Evolutionary conservation across 1,139 yeast species (phyloP).

Genomic region (Candida tropicalis): DNA sequence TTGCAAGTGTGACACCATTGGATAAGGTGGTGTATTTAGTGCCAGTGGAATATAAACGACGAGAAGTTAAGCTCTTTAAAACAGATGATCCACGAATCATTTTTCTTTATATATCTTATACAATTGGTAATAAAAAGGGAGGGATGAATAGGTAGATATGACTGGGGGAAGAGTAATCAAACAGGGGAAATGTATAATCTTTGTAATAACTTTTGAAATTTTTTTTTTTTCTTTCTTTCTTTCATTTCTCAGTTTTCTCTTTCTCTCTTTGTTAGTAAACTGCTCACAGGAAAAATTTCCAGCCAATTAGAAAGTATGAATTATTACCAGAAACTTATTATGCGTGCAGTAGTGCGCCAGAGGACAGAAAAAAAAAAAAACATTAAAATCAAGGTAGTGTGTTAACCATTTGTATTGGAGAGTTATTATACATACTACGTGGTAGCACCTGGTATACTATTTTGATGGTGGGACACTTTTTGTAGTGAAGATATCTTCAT

Average conservation of each 20-base stretch:
- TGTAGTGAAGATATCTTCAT: conserved; percentile 15
- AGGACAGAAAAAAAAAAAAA: background rate
- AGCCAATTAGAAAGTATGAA: conserved; percentile 7
- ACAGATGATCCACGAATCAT: conserved; percentile 45
- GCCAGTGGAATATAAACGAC: conserved; percentile 62
- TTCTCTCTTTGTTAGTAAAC: background rate
- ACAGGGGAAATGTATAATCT: background rate
- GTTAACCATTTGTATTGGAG: background rate
- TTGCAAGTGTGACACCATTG: conserved; percentile 73
- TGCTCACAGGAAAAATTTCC: background rate
- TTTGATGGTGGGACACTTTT: background rate
- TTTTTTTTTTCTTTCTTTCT: conserved; percentile 4
- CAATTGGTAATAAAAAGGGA: background rate
- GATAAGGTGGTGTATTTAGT: conserved; percentile 71
- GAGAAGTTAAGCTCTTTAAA: conserved; percentile 39
- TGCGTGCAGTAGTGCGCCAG: background rate
- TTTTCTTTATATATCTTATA: background rate
- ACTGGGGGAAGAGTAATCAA: background rate
- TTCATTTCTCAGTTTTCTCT: background rate
- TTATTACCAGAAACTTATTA: background rate
- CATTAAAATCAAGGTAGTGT: background rate
- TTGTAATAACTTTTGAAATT: background rate
- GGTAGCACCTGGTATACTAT: background rate
- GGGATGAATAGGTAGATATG: background rate
- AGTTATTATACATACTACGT: too few species aligned